These are phyloP conservation scores for Eucalyptus leucophloia DNA, from an alignment of 345 rosid species.

Conservation along the genomic window DNA sequence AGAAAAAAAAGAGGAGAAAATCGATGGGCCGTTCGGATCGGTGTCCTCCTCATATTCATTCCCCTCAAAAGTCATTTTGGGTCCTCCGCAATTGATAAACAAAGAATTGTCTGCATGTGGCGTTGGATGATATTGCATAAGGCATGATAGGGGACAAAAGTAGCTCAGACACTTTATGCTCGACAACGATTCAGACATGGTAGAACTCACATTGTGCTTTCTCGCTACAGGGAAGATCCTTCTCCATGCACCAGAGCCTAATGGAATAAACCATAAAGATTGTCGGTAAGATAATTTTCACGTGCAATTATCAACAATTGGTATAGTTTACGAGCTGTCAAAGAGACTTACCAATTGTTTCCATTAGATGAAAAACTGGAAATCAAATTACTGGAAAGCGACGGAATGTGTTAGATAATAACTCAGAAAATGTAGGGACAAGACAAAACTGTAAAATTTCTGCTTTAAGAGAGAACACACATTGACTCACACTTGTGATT, in stretches of 20 bases:
- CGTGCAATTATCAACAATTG: background rate
- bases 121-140: background rate
- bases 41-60: slow-evolving; percentile 42
- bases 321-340: background rate
- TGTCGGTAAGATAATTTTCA: background rate
- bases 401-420: background rate
- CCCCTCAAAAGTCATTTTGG: background rate
- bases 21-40: slow-evolving; percentile 11
- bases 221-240: slow-evolving; percentile 50
- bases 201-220: slow-evolving; percentile 35
- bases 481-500: slow-evolving; percentile 30
- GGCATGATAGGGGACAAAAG: background rate
- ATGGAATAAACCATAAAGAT: background rate
- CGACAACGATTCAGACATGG: background rate
- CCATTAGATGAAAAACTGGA: slow-evolving; percentile 32
- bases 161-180: background rate
- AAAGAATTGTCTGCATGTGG: slow-evolving; percentile 40
- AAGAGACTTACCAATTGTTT: slow-evolving; percentile 37
- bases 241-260: slow-evolving; percentile 58
- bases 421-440: fast-evolving
- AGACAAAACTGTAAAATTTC: background rate
- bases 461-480: background rate
- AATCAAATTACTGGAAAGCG: slow-evolving; percentile 45
- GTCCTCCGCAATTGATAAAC: slow-evolving; percentile 79
- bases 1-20: background rate